Conservation (phyloP, 1,284 basidiomycete genomes). For the Trichosporon sp. region DNA sequence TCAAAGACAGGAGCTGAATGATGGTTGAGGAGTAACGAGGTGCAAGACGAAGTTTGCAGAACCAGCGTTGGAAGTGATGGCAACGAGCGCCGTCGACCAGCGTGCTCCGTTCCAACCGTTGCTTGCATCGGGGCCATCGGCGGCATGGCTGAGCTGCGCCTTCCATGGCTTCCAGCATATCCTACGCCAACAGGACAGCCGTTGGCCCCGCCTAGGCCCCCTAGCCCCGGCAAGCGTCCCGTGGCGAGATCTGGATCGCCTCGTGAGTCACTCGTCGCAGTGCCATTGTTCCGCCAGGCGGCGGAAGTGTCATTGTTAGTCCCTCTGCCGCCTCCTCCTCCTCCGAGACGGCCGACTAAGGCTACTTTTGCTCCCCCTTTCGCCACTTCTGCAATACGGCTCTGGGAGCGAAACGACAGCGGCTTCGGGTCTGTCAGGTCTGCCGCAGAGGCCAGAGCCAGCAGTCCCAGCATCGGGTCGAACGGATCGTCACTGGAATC, state of each 20-base stretch:
- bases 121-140: not conserved
- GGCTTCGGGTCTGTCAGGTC: no score
- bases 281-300: not conserved
- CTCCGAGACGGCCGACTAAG: conserved; percentile 4
- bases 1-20: not conserved
- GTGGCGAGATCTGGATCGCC: not conserved
- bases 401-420: no score
- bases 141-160: not conserved
- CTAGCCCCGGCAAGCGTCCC: not conserved
- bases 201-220: not conserved
- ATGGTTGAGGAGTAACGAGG: not conserved
- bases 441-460: not conserved
- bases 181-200: not conserved
- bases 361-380: not conserved
- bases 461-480: not conserved
- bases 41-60: conserved; percentile 17
- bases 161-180: not conserved
- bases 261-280: not conserved
- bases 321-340: not conserved
- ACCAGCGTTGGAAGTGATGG: not conserved
- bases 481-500: not conserved
- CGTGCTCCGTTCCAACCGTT: not conserved
- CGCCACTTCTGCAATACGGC: no score
- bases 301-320: not conserved
- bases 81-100: not conserved